phyloP scores from a whole-genome alignment of 352 stramenopile genomes.

The Plasmopara muralis region DNA sequence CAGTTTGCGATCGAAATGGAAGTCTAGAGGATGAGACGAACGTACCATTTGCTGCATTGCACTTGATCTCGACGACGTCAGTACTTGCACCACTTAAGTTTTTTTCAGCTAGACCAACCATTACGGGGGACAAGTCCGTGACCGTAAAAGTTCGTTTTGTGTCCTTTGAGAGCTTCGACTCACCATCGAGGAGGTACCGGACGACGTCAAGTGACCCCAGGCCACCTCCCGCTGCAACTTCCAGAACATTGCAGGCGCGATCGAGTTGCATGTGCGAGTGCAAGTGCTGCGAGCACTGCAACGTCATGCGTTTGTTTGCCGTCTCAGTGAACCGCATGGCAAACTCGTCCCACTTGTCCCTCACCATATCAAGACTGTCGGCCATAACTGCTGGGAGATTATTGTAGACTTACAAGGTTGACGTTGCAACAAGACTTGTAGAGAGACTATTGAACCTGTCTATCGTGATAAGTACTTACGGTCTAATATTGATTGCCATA shows the following conservation, averaged over 20 bases:
- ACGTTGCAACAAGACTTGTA: no score
- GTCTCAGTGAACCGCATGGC: conserved; percentile 38
- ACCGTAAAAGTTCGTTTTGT: conserved; percentile 28
- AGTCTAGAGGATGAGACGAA: neutral
- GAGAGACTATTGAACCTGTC: no score
- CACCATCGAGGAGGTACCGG: conserved; percentile 18
- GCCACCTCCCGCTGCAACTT: conserved; percentile 41
- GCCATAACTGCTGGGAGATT: conserved; percentile 3
- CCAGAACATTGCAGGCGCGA: conserved; percentile 29
- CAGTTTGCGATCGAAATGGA: neutral
- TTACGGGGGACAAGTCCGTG: conserved; percentile 38
- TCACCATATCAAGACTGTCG: conserved; percentile 11
- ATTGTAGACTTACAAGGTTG: no score
- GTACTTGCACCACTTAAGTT: conserved; percentile 18
- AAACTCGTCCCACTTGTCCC: conserved; percentile 30
- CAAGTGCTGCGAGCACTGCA: conserved; percentile 37
- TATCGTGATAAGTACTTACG: no score
- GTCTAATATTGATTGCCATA: no score
- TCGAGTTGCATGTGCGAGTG: conserved; percentile 50
- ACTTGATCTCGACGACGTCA: conserved; percentile 16
- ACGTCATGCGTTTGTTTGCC: conserved; percentile 41
- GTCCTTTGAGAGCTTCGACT: conserved; percentile 10
- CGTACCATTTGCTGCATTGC: conserved; percentile 35
- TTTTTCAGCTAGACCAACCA: conserved; percentile 33
- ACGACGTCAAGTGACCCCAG: conserved; percentile 38